Conservation (phyloP, 495 filamentous ascomycete species). For the Astrothelium subdiscretum region DNA sequence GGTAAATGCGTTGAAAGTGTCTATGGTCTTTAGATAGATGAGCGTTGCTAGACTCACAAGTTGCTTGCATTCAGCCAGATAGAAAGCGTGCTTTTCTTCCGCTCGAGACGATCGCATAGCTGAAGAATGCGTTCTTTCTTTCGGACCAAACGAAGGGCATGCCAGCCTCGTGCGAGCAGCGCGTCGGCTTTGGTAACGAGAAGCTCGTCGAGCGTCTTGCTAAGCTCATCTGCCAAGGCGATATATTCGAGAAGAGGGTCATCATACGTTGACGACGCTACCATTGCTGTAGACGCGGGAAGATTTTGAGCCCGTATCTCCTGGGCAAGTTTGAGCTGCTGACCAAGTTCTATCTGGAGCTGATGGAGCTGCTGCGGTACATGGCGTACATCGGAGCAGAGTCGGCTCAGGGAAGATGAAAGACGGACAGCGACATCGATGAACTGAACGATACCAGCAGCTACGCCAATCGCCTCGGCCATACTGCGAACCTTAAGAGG, state of each 20-base stretch:
- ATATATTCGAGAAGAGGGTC: slow-evolving; percentile 4
- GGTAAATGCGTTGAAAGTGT: too few species aligned
- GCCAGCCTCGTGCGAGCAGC: not conserved
- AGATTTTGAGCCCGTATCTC: not conserved
- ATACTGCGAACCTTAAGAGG: too few species aligned
- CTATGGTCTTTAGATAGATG: too few species aligned
- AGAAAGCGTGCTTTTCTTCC: slow-evolving; percentile 6
- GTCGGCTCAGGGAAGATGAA: slow-evolving; percentile 1
- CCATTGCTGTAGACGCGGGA: not conserved
- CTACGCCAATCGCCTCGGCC: not conserved
- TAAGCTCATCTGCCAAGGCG: not conserved
- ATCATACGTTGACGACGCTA: slow-evolving; percentile 4
- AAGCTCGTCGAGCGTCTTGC: slow-evolving; percentile 4
- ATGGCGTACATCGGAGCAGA: slow-evolving; percentile 8
- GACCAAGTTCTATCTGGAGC: not conserved
- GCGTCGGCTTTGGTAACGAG: slow-evolving; percentile 2
- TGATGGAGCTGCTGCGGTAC: slow-evolving; percentile 4
- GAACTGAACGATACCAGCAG: slow-evolving; percentile 5
- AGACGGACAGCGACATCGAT: slow-evolving; percentile 6
- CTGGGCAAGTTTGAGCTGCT: slow-evolving; percentile 2
- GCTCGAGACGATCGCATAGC: slow-evolving; percentile 8
- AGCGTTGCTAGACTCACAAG: slow-evolving; percentile 2
- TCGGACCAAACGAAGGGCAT: not conserved
- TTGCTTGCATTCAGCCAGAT: slow-evolving; percentile 3
- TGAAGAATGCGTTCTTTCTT: slow-evolving; percentile 4